A percentile compares a stretch with the other conserved stretches of the same genome.
phyloP scores from a whole-genome alignment of 805 yeast species.

The Naumovozyma dairenensis region DNA sequence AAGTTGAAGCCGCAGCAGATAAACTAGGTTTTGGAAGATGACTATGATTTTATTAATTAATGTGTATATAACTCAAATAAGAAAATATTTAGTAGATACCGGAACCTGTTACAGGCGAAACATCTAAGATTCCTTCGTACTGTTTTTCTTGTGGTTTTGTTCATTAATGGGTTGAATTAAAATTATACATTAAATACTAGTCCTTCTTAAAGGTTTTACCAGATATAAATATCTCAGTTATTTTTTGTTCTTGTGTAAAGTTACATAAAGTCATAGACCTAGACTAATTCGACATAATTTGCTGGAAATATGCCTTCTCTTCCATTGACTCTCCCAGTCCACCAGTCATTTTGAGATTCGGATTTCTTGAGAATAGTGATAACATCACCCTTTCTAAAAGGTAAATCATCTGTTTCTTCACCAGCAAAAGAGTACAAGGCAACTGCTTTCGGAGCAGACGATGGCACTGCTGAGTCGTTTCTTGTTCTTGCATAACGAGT shows the following conservation, averaged over 20 bases:
- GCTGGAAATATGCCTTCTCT: constrained; percentile 97
- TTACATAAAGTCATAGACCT: too few species aligned
- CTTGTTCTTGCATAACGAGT: constrained; percentile 6
- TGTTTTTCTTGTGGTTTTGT: too few species aligned
- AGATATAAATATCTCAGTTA: not conserved
- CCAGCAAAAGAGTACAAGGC: constrained; percentile 87
- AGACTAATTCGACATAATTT: constrained; percentile 75
- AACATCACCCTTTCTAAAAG: constrained; percentile 90
- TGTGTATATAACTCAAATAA: too few species aligned
- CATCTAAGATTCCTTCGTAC: too few species aligned
- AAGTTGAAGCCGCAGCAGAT: constrained; percentile 20
- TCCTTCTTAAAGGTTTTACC: not conserved
- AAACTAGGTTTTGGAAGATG: constrained; percentile 15
- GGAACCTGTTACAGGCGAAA: too few species aligned
- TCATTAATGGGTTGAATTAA: too few species aligned
- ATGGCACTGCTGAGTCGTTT: constrained; percentile 8
- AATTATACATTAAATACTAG: not conserved
- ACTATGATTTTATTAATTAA: too few species aligned
- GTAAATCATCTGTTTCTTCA: constrained; percentile 84
- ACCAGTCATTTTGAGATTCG: constrained; percentile 92
- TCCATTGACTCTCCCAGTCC: constrained; percentile 90
- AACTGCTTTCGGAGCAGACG: constrained; percentile 63
- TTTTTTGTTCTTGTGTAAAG: not conserved
- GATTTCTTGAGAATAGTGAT: constrained; percentile 79
- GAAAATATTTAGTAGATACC: too few species aligned